A percentile compares a stretch with the other conserved stretches of the same genome.
Conservation (phyloP, 164 flowering plant genomes). For the Liquidambar formosana region DNA sequence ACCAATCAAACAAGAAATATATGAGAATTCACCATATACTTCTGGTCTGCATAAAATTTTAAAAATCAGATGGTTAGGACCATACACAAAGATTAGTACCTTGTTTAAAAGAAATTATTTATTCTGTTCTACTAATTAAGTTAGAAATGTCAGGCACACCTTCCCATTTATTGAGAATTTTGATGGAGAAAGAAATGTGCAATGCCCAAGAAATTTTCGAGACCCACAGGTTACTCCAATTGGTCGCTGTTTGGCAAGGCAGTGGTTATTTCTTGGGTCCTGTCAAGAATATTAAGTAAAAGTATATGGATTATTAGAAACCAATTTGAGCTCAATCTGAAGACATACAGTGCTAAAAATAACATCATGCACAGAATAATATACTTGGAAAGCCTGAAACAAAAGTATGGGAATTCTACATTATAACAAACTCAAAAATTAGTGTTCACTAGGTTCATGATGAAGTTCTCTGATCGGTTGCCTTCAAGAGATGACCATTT, state of each 20-base stretch:
- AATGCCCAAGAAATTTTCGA: constrained; percentile 20
- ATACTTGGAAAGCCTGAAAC: background rate
- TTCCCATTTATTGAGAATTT: constrained; percentile 23
- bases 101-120: background rate
- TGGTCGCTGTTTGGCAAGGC: constrained; percentile 22
- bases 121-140: constrained; percentile 2
- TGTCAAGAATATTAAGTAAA: constrained; percentile 19
- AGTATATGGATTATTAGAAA: background rate
- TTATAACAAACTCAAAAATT: background rate
- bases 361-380: background rate
- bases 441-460: background rate
- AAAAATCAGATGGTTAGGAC: background rate
- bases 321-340: background rate
- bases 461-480: background rate
- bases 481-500: background rate
- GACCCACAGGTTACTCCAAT: constrained; percentile 17
- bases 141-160: constrained; percentile 36
- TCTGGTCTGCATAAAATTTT: background rate
- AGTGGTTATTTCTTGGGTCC: constrained; percentile 25
- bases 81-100: background rate
- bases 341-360: background rate
- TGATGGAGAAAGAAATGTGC: constrained; percentile 10
- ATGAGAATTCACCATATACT: background rate
- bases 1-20: background rate
- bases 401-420: background rate